Conservation (phyloP, 2,329 filamentous ascomycete genomes). For the Fusarium cicatricum region DNA sequence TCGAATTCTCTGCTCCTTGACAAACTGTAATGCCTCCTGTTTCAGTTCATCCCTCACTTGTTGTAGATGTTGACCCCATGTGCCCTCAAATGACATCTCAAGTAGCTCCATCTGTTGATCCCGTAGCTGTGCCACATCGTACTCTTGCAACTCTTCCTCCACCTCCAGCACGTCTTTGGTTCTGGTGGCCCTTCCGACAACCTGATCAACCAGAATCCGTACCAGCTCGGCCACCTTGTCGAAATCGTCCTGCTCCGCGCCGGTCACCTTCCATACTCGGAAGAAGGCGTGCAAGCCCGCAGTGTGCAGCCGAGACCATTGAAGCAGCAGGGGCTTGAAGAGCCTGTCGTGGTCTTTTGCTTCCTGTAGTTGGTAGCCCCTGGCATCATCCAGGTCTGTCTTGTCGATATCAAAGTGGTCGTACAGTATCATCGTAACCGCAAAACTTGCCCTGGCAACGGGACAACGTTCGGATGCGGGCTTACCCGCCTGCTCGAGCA, state of each 20-base stretch:
- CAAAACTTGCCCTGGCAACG: conserved; percentile 84
- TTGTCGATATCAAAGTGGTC: conserved; percentile 96
- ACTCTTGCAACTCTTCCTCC: conserved; percentile 87
- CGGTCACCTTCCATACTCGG: conserved; percentile 89
- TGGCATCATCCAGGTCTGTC: conserved; percentile 79
- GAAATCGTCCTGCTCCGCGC: conserved; percentile 86
- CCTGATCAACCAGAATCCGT: conserved; percentile 87
- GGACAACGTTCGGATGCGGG: conserved; percentile 80
- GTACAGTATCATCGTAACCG: conserved; percentile 87
- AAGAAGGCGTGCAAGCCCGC: conserved; percentile 88
- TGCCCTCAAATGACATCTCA: conserved; percentile 90
- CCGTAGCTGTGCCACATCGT: conserved; percentile 79
- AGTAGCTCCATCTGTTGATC: conserved; percentile 93
- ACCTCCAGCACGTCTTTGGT: conserved; percentile 86
- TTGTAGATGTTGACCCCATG: conserved; percentile 88
- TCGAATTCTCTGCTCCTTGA: conserved; percentile 94
- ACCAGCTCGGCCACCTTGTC: conserved; percentile 92
- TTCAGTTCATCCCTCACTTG: conserved; percentile 93
- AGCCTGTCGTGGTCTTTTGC: conserved; percentile 83
- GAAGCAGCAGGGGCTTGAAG: conserved; percentile 86
- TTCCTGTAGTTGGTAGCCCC: conserved; percentile 78
- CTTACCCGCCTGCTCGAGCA: conserved; percentile 86
- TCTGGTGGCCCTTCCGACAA: conserved; percentile 82
- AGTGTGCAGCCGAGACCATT: conserved; percentile 92
- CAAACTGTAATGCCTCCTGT: conserved; percentile 91